Evolutionary conservation across 1,139 yeast genomes (phyloP), one percentile per base, ranked within the genome.

Genomic region (Candida pseudoviswanathii): DNA sequence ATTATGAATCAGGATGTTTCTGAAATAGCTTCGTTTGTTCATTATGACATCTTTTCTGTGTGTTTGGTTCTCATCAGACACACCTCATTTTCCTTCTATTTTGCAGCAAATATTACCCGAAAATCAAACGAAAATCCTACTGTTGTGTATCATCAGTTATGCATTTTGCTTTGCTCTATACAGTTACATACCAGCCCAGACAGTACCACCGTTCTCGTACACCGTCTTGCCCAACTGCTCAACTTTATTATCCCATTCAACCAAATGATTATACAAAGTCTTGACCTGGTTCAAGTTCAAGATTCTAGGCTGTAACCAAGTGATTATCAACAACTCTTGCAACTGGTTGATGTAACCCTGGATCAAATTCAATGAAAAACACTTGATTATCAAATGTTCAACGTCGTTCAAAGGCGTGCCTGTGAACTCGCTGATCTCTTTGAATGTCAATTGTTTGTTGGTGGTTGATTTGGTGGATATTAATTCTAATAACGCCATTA

Each of bases 241-340:
- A 37, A 92, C 97, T 59, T 84, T 85, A 49, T 67, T 68, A 60
- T 88, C 86, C 99, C 99, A 94, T 48, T 76, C 78, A 33, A 77
- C 77, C 63, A 94, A 79, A 61, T 89, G 87, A 52, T 78, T 78
- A 58, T 83, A 83, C 86, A 94, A 90, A 50, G 80, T 78, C 50
- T 77, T 81, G 52, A 92, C 89, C 74, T 94, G 98, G 45, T 80
- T 81, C 59, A 77, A 78, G 63, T 89, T 89, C 78, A 94, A 85
- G 49, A 91, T 89, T 62, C 98, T 81, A 49, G 99, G 98, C 72
- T 94, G 98, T 54, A 92, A 85, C 98, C 99, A 94, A 24, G 89
- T 84, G 48, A 94, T 85, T 29, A 87, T 83, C 54, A 94, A 89
- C 9, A 85, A 71, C 64, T 86, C 82, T 49, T 83, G 82, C 45